These are phyloP conservation scores for Neurospora sp. DNA, from an alignment of 495 filamentous ascomycete species.

Conservation along the genomic window DNA sequence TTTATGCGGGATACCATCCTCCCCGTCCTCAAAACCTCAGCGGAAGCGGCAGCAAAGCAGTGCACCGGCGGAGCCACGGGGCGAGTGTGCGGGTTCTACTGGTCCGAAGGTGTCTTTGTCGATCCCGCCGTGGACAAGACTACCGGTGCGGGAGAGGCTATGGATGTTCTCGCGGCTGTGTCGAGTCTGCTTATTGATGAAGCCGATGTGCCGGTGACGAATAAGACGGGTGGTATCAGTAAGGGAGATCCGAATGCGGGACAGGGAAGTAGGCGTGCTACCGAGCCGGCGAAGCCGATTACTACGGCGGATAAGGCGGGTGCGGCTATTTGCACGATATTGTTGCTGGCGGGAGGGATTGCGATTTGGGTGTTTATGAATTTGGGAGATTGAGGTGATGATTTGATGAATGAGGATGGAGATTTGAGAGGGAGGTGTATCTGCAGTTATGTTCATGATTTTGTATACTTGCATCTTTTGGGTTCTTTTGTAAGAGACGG, in stretches of 20 bases:
- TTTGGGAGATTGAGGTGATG: slow-evolving; percentile 14
- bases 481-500: not conserved
- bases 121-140: slow-evolving; percentile 57
- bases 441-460: not conserved
- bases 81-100: slow-evolving; percentile 49
- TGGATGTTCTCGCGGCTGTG: slow-evolving; percentile 57
- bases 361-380: slow-evolving; percentile 22
- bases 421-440: not conserved
- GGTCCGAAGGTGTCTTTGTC: slow-evolving; percentile 42
- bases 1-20: slow-evolving; percentile 50
- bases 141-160: slow-evolving; percentile 54
- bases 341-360: slow-evolving; percentile 12
- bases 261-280: not conserved
- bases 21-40: slow-evolving; percentile 50
- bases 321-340: slow-evolving; percentile 19
- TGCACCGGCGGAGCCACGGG: slow-evolving; percentile 52
- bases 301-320: slow-evolving; percentile 18
- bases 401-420: not conserved
- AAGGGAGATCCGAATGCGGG: slow-evolving; percentile 17
- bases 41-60: slow-evolving; percentile 53
- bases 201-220: slow-evolving; percentile 14
- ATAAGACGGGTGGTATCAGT: slow-evolving; percentile 16
- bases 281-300: slow-evolving; percentile 8
- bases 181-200: slow-evolving; percentile 37
- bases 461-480: not conserved